phyloP scores from a whole-genome alignment of 2,329 filamentous ascomycete species.

The Aspergillus neotritici region DNA sequence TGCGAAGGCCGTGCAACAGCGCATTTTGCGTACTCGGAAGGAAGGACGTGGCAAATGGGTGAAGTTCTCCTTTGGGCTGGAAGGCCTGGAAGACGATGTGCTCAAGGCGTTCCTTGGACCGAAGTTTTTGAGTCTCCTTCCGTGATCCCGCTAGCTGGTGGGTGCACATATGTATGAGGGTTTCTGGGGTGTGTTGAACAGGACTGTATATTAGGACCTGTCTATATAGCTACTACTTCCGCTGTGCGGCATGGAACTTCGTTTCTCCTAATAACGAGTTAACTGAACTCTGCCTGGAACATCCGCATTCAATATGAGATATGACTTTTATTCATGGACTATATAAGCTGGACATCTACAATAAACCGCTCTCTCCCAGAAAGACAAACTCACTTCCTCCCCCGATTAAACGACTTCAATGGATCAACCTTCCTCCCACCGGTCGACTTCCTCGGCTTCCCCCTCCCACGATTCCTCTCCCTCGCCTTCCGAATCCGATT shows the following conservation, averaged over 20 bases:
- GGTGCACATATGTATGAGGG: too few species aligned
- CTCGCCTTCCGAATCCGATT: conserved; percentile 49
- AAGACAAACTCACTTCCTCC: conserved; percentile 22
- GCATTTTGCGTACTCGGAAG: conserved; percentile 27
- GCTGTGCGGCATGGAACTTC: too few species aligned
- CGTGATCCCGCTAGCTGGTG: not conserved
- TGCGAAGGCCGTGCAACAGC: conserved; percentile 27
- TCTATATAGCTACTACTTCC: too few species aligned
- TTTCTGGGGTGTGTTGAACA: too few species aligned
- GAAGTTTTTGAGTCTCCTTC: conserved; percentile 9
- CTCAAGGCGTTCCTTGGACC: conserved; percentile 15
- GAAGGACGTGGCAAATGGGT: conserved; percentile 37
- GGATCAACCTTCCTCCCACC: conserved; percentile 64
- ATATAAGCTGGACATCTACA: too few species aligned
- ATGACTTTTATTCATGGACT: too few species aligned
- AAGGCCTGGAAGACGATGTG: conserved; percentile 15
- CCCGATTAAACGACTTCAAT: conserved; percentile 77
- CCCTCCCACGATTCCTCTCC: conserved; percentile 39
- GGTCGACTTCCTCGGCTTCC: conserved; percentile 45
- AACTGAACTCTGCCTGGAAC: too few species aligned
- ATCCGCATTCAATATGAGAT: too few species aligned
- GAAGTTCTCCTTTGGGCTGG: conserved; percentile 29
- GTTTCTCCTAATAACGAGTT: too few species aligned
- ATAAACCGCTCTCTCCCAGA: too few species aligned
- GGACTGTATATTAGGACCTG: too few species aligned